Base-by-base conservation (phyloP, 1,284 basidiomycete species). In the Trichosporon sp. region DNA sequence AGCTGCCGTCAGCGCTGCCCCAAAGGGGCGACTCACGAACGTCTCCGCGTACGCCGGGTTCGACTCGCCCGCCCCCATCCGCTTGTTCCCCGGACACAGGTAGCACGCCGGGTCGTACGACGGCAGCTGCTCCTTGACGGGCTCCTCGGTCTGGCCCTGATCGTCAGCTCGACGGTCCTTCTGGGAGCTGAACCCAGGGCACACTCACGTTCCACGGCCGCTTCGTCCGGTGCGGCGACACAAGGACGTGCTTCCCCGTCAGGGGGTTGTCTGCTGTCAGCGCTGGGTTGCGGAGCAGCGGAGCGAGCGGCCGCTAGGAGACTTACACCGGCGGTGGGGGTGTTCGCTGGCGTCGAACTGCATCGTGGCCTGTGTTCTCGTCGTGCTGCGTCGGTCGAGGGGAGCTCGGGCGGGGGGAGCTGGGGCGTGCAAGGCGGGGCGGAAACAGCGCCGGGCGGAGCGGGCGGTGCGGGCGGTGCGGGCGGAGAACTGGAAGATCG, bases 71-170 rank as follows among this genome's bases (percentile, higher is more conserved):
- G 56, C 56, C 6, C 89, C 89, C 0, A 90, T 89, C n/a, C 95
- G 88, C 27, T 83, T 77, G 79, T 98, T 97, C 18, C 93, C 90
- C 0, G 95, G 95, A 77, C 95, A 98, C 56, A 98, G 88, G 81
- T 94, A 96, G 79, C 95, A 98, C 47, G 86, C 83, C 4, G 88
- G 86, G 76, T 97, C 95, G 79, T 94, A 89, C 47, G 86, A 71
- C 0, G 91, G 91, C 2, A 91, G 85, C 42, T 83, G 78, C 6
- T 83, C 75, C 1, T 85, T 68, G 70, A 89, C 86, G 0, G 89
- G 86, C 1, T 88, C 83, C 75, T 96, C 93, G 0, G 89, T 88
- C 79, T 95, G 92, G 31, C 93, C 93, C 66, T 90, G 86, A 91
- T 91, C 91, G 92, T 69, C 38, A 70, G 64, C 58, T 44, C 4